These are phyloP conservation scores for Candida rishiriensis DNA, from an alignment of 805 yeast genomes.

Conservation along the genomic window DNA sequence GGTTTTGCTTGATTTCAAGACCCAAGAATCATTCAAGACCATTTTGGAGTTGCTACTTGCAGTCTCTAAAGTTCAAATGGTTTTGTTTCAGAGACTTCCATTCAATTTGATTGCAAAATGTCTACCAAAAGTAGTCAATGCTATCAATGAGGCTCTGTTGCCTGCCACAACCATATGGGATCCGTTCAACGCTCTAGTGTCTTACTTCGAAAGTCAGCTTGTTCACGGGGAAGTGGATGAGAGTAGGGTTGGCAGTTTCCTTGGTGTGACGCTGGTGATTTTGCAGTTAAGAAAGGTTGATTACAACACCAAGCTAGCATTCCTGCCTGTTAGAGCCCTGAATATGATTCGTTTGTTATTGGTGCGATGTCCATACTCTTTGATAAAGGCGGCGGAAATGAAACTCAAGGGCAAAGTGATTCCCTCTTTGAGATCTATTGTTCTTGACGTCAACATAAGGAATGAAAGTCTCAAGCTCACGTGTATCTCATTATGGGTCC, in stretches of 20 bases:
- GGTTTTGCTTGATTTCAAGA: conserved; percentile 11
- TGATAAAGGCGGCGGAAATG: neutral
- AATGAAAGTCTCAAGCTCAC: conserved; percentile 10
- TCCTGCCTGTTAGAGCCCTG: conserved; percentile 6
- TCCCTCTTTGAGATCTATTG: conserved; percentile 13
- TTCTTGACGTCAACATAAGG: conserved; percentile 9
- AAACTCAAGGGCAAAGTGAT: conserved; percentile 15
- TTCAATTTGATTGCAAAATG: conserved; percentile 12
- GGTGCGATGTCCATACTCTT: neutral
- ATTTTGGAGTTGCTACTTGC: conserved; percentile 12
- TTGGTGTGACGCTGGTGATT: conserved; percentile 11
- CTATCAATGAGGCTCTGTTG: conserved; percentile 8
- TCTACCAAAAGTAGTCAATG: conserved; percentile 11
- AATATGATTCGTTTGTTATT: conserved; percentile 3
- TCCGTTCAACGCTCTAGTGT: conserved; percentile 10
- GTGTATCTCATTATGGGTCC: conserved; percentile 20
- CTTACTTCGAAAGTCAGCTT: conserved; percentile 3
- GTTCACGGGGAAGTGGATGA: conserved; percentile 5
- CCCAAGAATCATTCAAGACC: conserved; percentile 7
- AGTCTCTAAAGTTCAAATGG: conserved; percentile 9
- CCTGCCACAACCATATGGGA: conserved; percentile 6
- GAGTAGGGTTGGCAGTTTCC: conserved; percentile 4
- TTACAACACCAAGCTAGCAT: conserved; percentile 4
- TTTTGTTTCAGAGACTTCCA: conserved; percentile 15
- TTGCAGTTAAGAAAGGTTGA: conserved; percentile 11